Conservation (phyloP, 805 yeast genomes). For the Wickerhamomyces ciferrii region DNA sequence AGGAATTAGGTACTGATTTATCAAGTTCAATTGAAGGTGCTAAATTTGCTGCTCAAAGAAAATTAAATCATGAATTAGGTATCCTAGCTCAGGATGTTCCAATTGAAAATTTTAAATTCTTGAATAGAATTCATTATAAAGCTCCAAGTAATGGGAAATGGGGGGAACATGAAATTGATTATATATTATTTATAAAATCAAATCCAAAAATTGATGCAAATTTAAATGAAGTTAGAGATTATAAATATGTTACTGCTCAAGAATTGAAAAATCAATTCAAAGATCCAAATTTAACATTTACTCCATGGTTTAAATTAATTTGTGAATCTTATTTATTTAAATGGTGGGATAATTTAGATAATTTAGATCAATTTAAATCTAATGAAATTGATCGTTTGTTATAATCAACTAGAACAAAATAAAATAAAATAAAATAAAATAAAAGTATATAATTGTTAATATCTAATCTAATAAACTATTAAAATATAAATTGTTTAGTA, state of each 20-base stretch:
- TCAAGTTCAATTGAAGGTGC: conserved; percentile 69
- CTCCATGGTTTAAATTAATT: conserved; percentile 98
- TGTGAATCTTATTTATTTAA: conserved; percentile 85
- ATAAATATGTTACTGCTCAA: conserved; percentile 61
- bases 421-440: too few relatives aligned
- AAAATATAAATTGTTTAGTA: too few relatives aligned
- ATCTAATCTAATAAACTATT: too few relatives aligned
- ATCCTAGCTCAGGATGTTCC: conserved; percentile 58
- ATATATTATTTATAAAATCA: conserved; percentile 74
- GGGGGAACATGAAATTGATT: conserved; percentile 99
- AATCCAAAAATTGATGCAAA: conserved; percentile 48
- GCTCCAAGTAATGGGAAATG: conserved; percentile 79
- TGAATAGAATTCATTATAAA: conserved; percentile 93
- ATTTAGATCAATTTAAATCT: conserved; percentile 42
- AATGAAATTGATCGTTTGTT: conserved; percentile 27
- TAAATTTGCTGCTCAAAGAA: conserved; percentile 85
- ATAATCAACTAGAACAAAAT: too few relatives aligned
- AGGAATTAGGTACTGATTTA: conserved; percentile 69
- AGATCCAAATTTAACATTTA: conserved; percentile 63
- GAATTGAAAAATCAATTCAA: conserved; percentile 74
- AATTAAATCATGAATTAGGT: conserved; percentile 90
- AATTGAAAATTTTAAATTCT: conserved; percentile 63
- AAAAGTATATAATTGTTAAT: too few relatives aligned
- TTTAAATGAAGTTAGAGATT: conserved; percentile 83
- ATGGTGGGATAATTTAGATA: conserved; percentile 86